These are phyloP conservation scores for Jackrogersella minutella DNA, from an alignment of 495 filamentous ascomycete genomes.

Conservation along the genomic window DNA sequence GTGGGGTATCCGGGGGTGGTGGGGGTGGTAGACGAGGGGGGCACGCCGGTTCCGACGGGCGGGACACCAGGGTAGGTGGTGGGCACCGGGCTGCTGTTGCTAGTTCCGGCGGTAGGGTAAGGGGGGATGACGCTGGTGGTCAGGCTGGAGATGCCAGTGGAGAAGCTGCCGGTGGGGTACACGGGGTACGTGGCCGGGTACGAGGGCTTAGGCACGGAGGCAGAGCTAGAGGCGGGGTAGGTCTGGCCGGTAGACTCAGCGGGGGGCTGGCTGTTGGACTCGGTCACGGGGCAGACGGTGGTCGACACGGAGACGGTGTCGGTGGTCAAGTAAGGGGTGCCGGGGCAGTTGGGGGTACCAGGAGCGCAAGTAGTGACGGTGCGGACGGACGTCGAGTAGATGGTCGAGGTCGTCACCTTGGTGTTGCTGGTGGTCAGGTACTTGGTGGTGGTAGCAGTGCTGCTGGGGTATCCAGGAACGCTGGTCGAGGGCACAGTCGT, in stretches of 20 bases:
- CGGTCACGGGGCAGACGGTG: background rate
- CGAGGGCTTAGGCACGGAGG: background rate
- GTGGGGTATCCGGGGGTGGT: constrained; percentile 9
- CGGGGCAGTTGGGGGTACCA: background rate
- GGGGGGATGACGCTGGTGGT: constrained; percentile 14
- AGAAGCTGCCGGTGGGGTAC: background rate
- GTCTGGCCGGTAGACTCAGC: background rate
- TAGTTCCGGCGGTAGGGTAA: constrained; percentile 19
- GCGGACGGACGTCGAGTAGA: constrained; percentile 46
- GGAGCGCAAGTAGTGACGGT: constrained; percentile 49
- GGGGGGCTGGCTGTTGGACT: too few species aligned
- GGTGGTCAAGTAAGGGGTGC: background rate
- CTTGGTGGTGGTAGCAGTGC: constrained; percentile 2
- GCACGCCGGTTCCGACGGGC: constrained; percentile 14
- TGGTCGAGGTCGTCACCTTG: constrained; percentile 46
- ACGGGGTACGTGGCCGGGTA: background rate
- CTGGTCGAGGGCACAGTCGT: background rate
- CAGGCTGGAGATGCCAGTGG: constrained; percentile 10
- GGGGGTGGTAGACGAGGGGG: constrained; percentile 2
- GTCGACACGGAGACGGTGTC: background rate
- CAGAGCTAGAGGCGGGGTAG: background rate
- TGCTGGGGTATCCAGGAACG: background rate
- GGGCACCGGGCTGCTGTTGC: background rate
- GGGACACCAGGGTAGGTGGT: constrained; percentile 9
- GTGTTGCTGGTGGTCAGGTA: constrained; percentile 46